Base-by-base conservation (phyloP, 1,139 yeast genomes). In the Scheffersomyces titani region DNA sequence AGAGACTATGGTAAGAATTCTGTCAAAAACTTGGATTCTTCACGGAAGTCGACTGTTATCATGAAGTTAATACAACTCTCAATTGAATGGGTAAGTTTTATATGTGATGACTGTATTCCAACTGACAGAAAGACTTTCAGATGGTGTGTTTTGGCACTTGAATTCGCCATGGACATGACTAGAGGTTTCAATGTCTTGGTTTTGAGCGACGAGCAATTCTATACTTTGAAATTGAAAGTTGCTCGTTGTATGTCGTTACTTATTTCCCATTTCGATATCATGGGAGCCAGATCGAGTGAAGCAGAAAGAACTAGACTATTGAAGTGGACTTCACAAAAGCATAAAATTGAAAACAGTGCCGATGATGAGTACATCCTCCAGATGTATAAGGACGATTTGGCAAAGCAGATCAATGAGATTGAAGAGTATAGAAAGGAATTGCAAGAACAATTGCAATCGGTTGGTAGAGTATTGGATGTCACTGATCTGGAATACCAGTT, bases 231-330 rank as follows among this genome's bases (percentile, higher is more conserved):
- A 64, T 82, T 86, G 55, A 92, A 92, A 68, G 97, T 94, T 50
- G 97, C 98, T 0, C 90, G 97, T 2, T 92, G 98, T 72, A 92
- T 94, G 96, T 88, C 98, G 1, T 77, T 94, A 55, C 80, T 94
- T 60, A 93, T 94, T 61, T 91, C 98, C 0, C 99, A 94, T 74
- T 94, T 94, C 69, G 99, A 94, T 74, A 92, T 94, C 57, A 94
- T 94, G 97, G 99, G 99, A 54, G 98, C 98, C 0, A 83, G 98
- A 66, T 90, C 97, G 6, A 90, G 89, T 68, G 96, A 91, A 59
- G 92, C 92, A 3, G 92, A 88, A 63, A 79, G 82, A 74, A 82
- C 77, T 63, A 78, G 80, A 66, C 75, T 78, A 73, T 78, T 80
- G 68, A 84, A 77, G 63, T 85, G 81, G 83, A 78, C 78, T 50